These are phyloP conservation scores for Thalassiosira hispida DNA, from an alignment of 352 stramenopile genomes.

Conservation along the genomic window DNA sequence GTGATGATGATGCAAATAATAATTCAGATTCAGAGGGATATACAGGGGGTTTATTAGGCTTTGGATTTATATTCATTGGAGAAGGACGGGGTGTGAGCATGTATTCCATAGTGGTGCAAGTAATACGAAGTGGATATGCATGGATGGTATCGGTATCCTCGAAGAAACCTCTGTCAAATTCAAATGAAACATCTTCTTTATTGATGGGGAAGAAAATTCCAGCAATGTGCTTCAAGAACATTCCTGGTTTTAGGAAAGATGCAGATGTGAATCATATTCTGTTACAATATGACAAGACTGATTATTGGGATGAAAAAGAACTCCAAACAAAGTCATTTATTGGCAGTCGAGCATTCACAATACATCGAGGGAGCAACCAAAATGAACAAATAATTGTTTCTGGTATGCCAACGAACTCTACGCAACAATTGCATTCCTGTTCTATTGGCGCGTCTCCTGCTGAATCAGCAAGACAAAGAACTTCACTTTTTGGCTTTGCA, in stretches of 20 bases:
- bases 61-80: neutral
- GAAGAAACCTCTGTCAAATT: neutral
- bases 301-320: slow-evolving; percentile 1
- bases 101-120: slow-evolving; percentile 44
- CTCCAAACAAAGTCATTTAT: neutral
- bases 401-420: neutral
- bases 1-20: neutral
- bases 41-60: neutral
- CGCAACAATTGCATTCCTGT: neutral
- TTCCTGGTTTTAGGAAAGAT: slow-evolving; percentile 58
- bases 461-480: slow-evolving; percentile 1
- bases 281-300: slow-evolving; percentile 7
- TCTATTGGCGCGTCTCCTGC: neutral
- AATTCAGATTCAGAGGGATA: neutral
- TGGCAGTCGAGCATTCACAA: slow-evolving; percentile 44
- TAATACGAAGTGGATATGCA: slow-evolving; percentile 24
- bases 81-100: slow-evolving; percentile 28
- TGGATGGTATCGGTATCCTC: slow-evolving; percentile 30
- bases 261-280: slow-evolving; percentile 67
- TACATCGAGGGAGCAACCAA: slow-evolving; percentile 12
- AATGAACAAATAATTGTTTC: slow-evolving; percentile 22
- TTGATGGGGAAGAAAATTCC: slow-evolving; percentile 38
- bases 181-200: neutral
- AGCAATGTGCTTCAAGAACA: slow-evolving; percentile 49
- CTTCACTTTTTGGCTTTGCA: slow-evolving; percentile 8